Base-by-base conservation (phyloP, 139 green algal genomes). In the Asterochloris sp. region DNA sequence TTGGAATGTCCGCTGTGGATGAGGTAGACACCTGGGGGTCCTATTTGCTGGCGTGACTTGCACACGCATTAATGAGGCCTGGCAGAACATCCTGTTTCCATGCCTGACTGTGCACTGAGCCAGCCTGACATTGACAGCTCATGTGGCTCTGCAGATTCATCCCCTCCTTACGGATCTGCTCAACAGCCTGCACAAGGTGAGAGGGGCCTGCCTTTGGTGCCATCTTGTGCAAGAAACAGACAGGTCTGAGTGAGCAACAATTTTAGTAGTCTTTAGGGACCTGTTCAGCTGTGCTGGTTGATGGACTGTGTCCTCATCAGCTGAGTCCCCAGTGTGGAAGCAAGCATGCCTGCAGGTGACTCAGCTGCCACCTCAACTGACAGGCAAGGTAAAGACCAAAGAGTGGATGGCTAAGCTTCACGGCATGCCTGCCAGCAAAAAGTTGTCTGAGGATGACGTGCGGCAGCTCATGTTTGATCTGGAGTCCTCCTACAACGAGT, bases 1-100 rank as follows among this genome's bases (percentile, higher is more conserved):
- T 99, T 27, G 94, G 95, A 86, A 94, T 99, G 91, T 88, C 93
- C n/a, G 96, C 96, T 0, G 93, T 98, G 38, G 96, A 99, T 83
- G 90, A 98, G 85, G 90, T 96, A 75, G 38, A 17, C 38, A 54
- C 38, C 38, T 54, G 38, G 38, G 38, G 38, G 4, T 54, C 38
- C 38, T 54, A 6, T 54, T 54, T 2, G 38, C 38, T 54, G 38
- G 38, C 38, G 4, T 54, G 38, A 54, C 38, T 54, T 6, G 38
- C 38, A 54, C 38, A 54, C 6, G 38, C 38, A 54, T 6, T 6
- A 54, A 54, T 6, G 38, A 54, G 38, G 38, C 38, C 38, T 17
- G 64, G 64, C 15, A 71, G 64, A 71, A 71, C 64, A 71, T 71
- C 64, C 15, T 71, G 64, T 71, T 17, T 71, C 64, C 17, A n/a